Evolutionary conservation across 176 grass and related monocot genomes (phyloP), one percentile per base, ranked within the genome.

Genomic region (Triticum monococcum): DNA sequence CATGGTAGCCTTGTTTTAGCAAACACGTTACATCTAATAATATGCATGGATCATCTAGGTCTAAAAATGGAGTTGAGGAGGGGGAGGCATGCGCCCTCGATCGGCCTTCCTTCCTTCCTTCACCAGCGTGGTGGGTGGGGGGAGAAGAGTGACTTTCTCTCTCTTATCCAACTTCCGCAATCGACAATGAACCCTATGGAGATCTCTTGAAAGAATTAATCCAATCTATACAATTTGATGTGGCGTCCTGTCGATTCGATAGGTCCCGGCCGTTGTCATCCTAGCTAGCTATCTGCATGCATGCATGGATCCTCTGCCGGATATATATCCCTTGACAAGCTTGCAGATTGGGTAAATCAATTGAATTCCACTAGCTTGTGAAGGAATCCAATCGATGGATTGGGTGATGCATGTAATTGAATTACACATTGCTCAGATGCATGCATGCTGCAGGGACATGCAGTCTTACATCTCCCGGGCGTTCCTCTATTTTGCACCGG

Each of bases 401-500:
- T 30, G 28, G 28, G 28, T 30, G 28, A 30, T 30, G 28, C 28
- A 30, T 30, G 28, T 30, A 30, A 30, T 30, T 30, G 28, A 30
- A 30, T 30, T 30, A 30, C 28, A 30, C 28, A 30, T 30, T 30
- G 28, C 28, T 30, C 28, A 30, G 28, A 30, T 52, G 13, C 2
- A 54, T 56, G 50, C 16, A 56, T 66, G 64, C 12, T 83, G 12
- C 87, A 98, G 96, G 91, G 96, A 98, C 66, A 95, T 95, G 78
- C 91, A 95, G 68, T 90, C 91, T 8, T 95, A 98, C 76, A 80
- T 98, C 20, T 95, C 96, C 4, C 91, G 79, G 36, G 90, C 94
- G 56, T 95, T 95, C 85, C 78, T 98, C 26, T 98, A 93, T 81
- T 82, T 98, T 23, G 86, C 89, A 25, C 93, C 95, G 18, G 71